phyloP scores from a whole-genome alignment of 148 eudicot species.

The Heliosperma pusillum region DNA sequence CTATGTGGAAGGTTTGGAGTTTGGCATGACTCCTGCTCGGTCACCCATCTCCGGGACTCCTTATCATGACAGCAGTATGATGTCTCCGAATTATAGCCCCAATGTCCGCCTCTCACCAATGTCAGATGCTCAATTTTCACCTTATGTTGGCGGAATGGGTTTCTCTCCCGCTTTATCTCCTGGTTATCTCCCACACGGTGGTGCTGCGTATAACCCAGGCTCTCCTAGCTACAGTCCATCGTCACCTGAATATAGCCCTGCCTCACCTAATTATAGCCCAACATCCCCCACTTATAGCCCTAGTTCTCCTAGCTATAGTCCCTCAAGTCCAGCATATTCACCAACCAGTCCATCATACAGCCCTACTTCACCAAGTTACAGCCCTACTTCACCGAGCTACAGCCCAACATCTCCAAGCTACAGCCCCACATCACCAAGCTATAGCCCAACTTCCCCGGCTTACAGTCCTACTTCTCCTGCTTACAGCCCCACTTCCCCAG shows the following conservation, averaged over 20 bases:
- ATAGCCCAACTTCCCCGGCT: constrained; percentile 33
- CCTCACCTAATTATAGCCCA: constrained; percentile 41
- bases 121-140: constrained; percentile 42
- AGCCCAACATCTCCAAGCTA: constrained; percentile 40
- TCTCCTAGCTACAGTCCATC: constrained; percentile 34
- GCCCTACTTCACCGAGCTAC: constrained; percentile 40
- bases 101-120: constrained; percentile 40
- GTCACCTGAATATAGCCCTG: constrained; percentile 34
- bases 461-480: constrained; percentile 39
- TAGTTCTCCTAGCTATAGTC: constrained; percentile 35
- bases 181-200: constrained; percentile 17
- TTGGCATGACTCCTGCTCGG: constrained; percentile 83
- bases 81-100: constrained; percentile 88
- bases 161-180: constrained; percentile 35
- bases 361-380: constrained; percentile 45
- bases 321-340: constrained; percentile 33
- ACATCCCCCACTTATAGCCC: constrained; percentile 42
- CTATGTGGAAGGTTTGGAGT: constrained; percentile 82
- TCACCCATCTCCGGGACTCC: constrained; percentile 89
- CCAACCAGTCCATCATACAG: constrained; percentile 42
- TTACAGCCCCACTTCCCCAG: constrained; percentile 41
- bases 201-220: constrained; percentile 29
- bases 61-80: constrained; percentile 78
- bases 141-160: constrained; percentile 35
- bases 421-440: constrained; percentile 43